Percentiles rank a stretch among this genome's conserved stretches.
Evolutionary conservation across 148 eudicot species (phyloP).

Genomic region (Camellia lanceoleosa): DNA sequence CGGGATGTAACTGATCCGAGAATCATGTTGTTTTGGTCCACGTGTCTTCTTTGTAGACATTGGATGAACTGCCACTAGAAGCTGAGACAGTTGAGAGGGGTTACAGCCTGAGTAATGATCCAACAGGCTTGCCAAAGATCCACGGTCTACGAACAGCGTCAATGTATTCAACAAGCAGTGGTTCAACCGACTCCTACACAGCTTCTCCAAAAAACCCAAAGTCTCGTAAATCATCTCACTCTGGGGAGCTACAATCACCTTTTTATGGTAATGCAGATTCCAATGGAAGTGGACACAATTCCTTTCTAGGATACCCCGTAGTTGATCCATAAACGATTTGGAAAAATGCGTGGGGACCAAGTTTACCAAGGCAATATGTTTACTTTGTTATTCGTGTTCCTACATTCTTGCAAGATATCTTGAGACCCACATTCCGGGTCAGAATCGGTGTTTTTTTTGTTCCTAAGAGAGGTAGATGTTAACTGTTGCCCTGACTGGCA

Average conservation of each 20-base stretch:
- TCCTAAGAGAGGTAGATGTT: not conserved
- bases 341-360: not conserved
- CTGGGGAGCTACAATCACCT: slow-evolving; percentile 65
- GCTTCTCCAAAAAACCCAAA: slow-evolving; percentile 61
- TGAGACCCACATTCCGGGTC: not conserved
- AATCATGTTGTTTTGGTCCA: not conserved
- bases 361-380: not conserved
- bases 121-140: slow-evolving; percentile 84
- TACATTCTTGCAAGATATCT: not conserved
- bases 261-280: slow-evolving; percentile 47
- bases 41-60: slow-evolving; percentile 36
- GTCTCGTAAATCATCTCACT: slow-evolving; percentile 70
- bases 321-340: slow-evolving; percentile 27
- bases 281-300: slow-evolving; percentile 58
- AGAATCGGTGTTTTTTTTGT: not conserved
- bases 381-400: not conserved
- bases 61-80: slow-evolving; percentile 90
- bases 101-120: slow-evolving; percentile 61
- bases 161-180: slow-evolving; percentile 46
- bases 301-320: slow-evolving; percentile 49
- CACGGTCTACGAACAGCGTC: slow-evolving; percentile 69
- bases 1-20: too few species aligned
- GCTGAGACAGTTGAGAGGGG: slow-evolving; percentile 89
- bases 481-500: slow-evolving; percentile 1
- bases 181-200: slow-evolving; percentile 53